Percentiles rank a stretch among this genome's conserved stretches.
Evolutionary conservation across 2,329 filamentous ascomycete species (phyloP).

Genomic region (Trichoderma afroharzianum): DNA sequence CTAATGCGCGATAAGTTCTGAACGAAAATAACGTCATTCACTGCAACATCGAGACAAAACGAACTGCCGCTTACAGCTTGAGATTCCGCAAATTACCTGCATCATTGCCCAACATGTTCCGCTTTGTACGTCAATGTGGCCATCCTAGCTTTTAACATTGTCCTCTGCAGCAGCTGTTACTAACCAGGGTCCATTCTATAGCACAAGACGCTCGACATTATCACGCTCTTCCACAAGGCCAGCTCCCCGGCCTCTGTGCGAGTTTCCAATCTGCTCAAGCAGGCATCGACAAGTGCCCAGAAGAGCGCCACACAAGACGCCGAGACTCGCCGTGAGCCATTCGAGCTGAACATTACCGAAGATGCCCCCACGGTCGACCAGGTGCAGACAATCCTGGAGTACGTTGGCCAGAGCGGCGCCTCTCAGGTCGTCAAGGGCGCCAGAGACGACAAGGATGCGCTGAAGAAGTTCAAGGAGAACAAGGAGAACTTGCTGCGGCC

Average conservation of each 20-base stretch:
- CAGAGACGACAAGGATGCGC: slow-evolving; percentile 67
- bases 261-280: slow-evolving; percentile 74
- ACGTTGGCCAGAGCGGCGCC: slow-evolving; percentile 64
- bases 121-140: slow-evolving; percentile 21
- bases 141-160: neutral
- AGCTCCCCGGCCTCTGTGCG: slow-evolving; percentile 67
- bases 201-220: slow-evolving; percentile 78
- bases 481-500: slow-evolving; percentile 68
- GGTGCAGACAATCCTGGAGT: slow-evolving; percentile 78
- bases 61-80: neutral
- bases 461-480: slow-evolving; percentile 73
- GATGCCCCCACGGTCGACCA: slow-evolving; percentile 76
- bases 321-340: slow-evolving; percentile 57
- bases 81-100: neutral
- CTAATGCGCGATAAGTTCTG: slow-evolving; percentile 1
- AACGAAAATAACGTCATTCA: slow-evolving; percentile 18
- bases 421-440: slow-evolving; percentile 68
- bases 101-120: slow-evolving; percentile 22
- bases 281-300: slow-evolving; percentile 67
- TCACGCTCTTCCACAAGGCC: slow-evolving; percentile 94
- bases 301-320: slow-evolving; percentile 65
- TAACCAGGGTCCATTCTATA: neutral
- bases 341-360: slow-evolving; percentile 84
- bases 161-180: neutral
- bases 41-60: neutral